Evolutionary conservation across 2,329 filamentous ascomycete genomes (phyloP), one percentile per base, ranked within the genome.

Genomic region (Waltergamsia citrina): DNA sequence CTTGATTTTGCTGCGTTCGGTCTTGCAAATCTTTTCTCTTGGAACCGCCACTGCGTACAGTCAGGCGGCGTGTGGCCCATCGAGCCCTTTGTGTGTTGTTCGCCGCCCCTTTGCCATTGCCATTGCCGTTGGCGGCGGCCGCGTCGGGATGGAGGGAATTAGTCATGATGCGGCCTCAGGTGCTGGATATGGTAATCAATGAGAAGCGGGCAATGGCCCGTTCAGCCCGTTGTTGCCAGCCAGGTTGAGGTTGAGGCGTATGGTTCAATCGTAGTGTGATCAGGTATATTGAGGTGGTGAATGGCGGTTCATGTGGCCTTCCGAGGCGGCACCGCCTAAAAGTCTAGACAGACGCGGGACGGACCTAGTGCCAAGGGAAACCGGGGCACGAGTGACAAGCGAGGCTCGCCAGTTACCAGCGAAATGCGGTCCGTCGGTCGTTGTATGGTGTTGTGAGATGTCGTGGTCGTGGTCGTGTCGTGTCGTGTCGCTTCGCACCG

Each of bases 51-150:
- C 79, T 84, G 52, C 78, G 74, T 48, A 84, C 77, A 11, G 79
- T 78, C 57, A 84, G 75, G 55, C 86, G 85, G 51, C 88, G 85
- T n/a, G 92, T 96, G 14, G 92, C 90, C 92, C 92, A 96, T 77
- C 92, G 74, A 57, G 92, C 79, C 52, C 88, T 74, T 54, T 90
- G 86, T 16, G 79, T 81, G 27, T 11, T 17, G 7, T 15, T 30
- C 9, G 23, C 10, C n/a, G 20, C 10, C 19, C 15, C 29, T n/a
- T 11, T 16, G 25, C 33, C 33, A 11, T 18, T 10, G 18, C 20
- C 33, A 14, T 12, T 12, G 29, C 3, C 11, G 14, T 18, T 18
- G 20, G 20, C 26, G 20, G 27, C 22, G 27, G 29, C 44, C 35
- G 40, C 44, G 30, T 54, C 53, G 36, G 51, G 43, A 28, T 37